These are phyloP conservation scores for Candida takata DNA, from an alignment of 805 yeast species.

Conservation along the genomic window DNA sequence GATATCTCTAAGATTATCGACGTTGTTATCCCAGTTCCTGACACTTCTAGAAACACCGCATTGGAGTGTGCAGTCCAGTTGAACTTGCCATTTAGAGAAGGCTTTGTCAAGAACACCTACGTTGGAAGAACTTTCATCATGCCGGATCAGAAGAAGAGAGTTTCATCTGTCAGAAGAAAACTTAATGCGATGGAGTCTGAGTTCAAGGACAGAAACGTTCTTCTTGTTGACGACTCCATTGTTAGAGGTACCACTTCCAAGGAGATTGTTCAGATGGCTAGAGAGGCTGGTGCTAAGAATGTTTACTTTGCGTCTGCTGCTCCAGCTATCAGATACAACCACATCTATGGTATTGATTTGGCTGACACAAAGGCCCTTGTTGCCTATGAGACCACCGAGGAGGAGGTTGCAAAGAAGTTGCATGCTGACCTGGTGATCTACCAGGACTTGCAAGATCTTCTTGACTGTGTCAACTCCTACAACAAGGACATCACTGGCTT, in stretches of 20 bases:
- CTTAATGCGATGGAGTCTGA: conserved; percentile 94
- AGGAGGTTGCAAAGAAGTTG: conserved; percentile 66
- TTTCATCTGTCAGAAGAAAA: conserved; percentile 89
- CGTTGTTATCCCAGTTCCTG: conserved; percentile 97
- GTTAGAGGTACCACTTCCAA: conserved; percentile 97
- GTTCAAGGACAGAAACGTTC: conserved; percentile 75
- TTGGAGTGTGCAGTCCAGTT: conserved; percentile 82
- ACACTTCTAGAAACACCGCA: conserved; percentile 95
- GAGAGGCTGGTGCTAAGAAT: conserved; percentile 92
- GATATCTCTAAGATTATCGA: conserved; percentile 59
- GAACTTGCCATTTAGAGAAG: conserved; percentile 86
- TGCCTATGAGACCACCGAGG: conserved; percentile 71
- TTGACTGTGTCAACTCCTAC: conserved; percentile 63
- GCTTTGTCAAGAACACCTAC: conserved; percentile 92
- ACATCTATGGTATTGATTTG: conserved; percentile 94
- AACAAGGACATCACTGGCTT: conserved; percentile 46
- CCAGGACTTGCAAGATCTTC: conserved; percentile 77
- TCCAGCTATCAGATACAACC: conserved; percentile 95
- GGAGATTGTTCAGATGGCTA: conserved; percentile 97
- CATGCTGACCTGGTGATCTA: conserved; percentile 91
- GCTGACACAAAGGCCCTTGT: conserved; percentile 94
- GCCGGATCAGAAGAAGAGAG: conserved; percentile 95
- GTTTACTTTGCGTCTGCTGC: conserved; percentile 98
- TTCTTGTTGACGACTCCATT: conserved; percentile 93
- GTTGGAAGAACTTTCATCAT: conserved; percentile 97